Conservation (phyloP, 257 asterid species). For the Penstemon newberryi region DNA sequence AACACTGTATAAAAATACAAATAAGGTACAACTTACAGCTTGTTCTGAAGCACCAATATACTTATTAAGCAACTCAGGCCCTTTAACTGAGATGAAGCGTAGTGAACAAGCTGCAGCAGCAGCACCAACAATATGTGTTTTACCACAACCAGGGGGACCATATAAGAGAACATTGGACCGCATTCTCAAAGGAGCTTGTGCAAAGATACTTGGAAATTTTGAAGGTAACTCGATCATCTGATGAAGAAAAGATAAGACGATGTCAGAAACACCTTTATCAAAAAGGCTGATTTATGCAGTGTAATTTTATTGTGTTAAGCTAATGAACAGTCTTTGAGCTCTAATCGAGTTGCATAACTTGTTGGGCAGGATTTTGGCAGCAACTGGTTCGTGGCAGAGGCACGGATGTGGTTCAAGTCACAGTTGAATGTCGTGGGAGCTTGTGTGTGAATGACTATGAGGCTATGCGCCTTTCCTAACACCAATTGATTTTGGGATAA, state of each 20-base stretch:
- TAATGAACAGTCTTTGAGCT: not conserved
- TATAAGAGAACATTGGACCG: slow-evolving; percentile 94
- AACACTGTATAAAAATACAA: not conserved
- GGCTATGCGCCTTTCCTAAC: no score
- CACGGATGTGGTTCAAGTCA: no score
- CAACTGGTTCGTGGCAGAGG: no score
- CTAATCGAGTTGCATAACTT: no score
- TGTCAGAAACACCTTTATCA: slow-evolving; percentile 12
- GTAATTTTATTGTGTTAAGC: slow-evolving; percentile 1
- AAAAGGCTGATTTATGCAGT: not conserved
- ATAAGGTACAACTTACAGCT: slow-evolving; percentile 63
- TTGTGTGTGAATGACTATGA: no score
- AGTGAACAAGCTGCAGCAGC: slow-evolving; percentile 97
- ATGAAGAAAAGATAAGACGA: slow-evolving; percentile 22
- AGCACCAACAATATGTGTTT: slow-evolving; percentile 96
- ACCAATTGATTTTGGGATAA: no score
- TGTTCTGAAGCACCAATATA: slow-evolving; percentile 99
- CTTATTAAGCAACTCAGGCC: slow-evolving; percentile 95
- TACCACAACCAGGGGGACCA: slow-evolving; percentile 99
- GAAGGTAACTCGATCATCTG: slow-evolving; percentile 97
- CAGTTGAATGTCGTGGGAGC: no score
- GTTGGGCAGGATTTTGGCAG: no score
- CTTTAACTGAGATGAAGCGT: slow-evolving; percentile 94
- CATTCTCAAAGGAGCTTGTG: slow-evolving; percentile 88
- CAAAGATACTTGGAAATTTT: slow-evolving; percentile 75